Percentiles rank a stretch among this genome's conserved stretches.
Evolutionary conservation across 495 filamentous ascomycete genomes (phyloP).

Genomic region (Xylaria flabelliformis): DNA sequence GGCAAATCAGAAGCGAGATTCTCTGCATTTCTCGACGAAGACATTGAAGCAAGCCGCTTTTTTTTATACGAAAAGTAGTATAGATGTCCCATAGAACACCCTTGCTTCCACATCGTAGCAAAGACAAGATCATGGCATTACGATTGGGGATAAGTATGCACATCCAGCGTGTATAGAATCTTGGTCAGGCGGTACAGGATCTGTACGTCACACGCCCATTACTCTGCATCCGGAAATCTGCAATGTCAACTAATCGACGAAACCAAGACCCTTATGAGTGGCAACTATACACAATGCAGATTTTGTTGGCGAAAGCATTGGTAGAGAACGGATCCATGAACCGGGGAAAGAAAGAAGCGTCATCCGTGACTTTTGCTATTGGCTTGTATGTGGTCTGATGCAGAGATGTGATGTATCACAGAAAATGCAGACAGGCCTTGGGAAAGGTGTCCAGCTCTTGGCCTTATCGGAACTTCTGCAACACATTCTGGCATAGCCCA

Average conservation of each 20-base stretch:
- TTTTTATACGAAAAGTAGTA: not conserved
- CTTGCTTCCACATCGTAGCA: not conserved
- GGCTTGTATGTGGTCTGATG: not conserved
- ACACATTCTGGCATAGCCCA: not conserved
- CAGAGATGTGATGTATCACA: slow-evolving; percentile 7
- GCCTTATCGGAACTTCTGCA: too few species aligned
- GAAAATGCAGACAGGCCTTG: not conserved
- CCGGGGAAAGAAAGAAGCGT: not conserved
- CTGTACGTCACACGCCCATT: not conserved
- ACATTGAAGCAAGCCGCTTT: not conserved
- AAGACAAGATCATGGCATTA: not conserved
- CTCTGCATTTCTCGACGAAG: not conserved
- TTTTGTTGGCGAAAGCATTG: not conserved
- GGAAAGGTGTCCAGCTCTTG: not conserved
- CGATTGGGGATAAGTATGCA: not conserved
- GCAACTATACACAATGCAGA: not conserved
- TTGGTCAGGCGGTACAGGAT: too few species aligned
- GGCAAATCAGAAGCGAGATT: not conserved
- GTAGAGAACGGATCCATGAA: not conserved
- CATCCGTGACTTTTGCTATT: not conserved
- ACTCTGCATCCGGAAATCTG: not conserved
- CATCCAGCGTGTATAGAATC: not conserved
- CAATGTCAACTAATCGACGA: not conserved
- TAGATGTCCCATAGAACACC: not conserved
- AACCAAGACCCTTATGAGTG: not conserved